Evolutionary conservation across 805 yeast species (phyloP), one percentile per base, ranked within the genome.

Genomic region (Candida lessepsii): DNA sequence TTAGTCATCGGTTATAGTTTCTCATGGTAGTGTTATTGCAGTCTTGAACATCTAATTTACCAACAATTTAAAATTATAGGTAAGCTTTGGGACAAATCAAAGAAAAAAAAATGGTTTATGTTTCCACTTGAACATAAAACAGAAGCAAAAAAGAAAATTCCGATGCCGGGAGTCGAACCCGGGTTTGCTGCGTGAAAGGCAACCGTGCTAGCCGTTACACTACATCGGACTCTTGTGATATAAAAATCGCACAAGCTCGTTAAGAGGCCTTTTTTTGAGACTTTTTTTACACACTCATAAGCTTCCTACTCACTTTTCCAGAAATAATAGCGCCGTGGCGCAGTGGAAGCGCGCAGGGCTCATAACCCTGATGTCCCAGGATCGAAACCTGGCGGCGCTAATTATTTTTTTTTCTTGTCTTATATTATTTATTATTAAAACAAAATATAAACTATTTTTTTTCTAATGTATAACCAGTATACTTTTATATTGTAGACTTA

Each of bases 281-380:
- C n/a, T n/a, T n/a, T n/a, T n/a, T n/a, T n/a, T n/a, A n/a, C n/a
- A n/a, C n/a, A n/a, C 15, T 3, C 18, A 27, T 16, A 14, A 14
- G 17, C 9, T 4, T 6, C 6, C 18, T 11, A 9, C 13, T n/a
- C 30, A n/a, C 5, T 9, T 21, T 21, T 21, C 11, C 8, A 13
- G 6, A 13, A 19, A 36, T 32, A 27, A 10, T 16, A 84, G 93
- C 93, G 89, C 84, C 84, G 89, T 85, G 91, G 91, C 91, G 93
- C 91, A 85, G 93, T 82, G 93, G 95, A 84, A 85, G 91, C 93
- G 93, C 91, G 91, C 91, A 83, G 93, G 93, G 95, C 95, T 85
- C 95, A 85, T 85, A 85, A 85, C 95, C 91, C 93, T 84, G 91
- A 85, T 82, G 91, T 83, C 95, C 89, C 78, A 71, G 89, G 95